Evolutionary conservation across 2,329 filamentous ascomycete genomes (phyloP).

Genomic region (Thelonectria discophora): DNA sequence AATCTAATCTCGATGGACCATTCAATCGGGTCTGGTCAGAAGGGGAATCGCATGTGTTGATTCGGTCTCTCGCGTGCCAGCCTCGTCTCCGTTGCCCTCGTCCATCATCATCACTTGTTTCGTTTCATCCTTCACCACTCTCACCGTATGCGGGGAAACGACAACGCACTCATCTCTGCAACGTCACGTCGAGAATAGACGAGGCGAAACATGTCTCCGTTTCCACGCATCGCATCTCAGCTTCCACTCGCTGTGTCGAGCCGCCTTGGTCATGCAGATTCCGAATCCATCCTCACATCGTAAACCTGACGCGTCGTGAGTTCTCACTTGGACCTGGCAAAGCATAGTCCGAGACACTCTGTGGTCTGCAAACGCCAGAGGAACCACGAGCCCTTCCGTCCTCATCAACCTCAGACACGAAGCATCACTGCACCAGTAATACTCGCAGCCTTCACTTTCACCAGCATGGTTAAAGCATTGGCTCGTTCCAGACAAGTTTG

Average conservation of each 20-base stretch:
- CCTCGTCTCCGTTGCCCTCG: too few species aligned
- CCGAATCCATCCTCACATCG: not conserved
- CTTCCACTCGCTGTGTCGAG: not conserved
- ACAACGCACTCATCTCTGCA: not conserved
- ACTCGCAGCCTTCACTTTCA: not conserved
- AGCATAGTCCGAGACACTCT: not conserved
- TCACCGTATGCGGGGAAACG: not conserved
- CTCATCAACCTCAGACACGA: not conserved
- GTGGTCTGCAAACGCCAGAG: not conserved
- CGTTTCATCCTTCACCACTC: not conserved
- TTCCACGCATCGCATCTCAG: not conserved
- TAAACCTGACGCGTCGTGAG: not conserved
- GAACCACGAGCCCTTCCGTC: not conserved
- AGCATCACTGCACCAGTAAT: not conserved
- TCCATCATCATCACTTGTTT: not conserved
- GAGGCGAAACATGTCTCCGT: slow-evolving; percentile 8
- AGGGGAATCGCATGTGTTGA: too few species aligned
- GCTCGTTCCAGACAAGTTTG: slow-evolving; percentile 21
- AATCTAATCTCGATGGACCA: slow-evolving; percentile 22
- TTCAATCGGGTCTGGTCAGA: not conserved
- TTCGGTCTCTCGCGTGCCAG: too few species aligned
- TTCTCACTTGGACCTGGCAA: not conserved
- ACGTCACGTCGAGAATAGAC: not conserved
- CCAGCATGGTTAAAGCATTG: slow-evolving; percentile 6
- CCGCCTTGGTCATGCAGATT: not conserved